These are phyloP conservation scores for Schoenoplectus triqueter DNA, from an alignment of 202 grass and related monocot genomes.

Conservation along the genomic window DNA sequence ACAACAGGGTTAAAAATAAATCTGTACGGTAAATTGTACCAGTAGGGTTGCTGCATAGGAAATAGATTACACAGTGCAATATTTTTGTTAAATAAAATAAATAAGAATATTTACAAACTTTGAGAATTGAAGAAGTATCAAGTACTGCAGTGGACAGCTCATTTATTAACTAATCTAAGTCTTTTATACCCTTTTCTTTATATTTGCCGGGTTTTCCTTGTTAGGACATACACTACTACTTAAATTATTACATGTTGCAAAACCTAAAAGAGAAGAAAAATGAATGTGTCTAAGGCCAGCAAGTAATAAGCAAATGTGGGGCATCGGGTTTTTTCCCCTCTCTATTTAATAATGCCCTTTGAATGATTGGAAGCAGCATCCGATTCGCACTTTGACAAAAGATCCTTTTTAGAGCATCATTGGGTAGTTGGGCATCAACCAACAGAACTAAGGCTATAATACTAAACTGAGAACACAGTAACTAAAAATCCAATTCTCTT, in stretches of 20 bases:
- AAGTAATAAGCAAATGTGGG: not conserved
- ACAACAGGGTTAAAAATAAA: not conserved
- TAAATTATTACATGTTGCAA: not conserved
- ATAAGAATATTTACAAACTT: no score
- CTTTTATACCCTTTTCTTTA: not conserved
- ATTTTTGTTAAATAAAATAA: no score
- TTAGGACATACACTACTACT: not conserved
- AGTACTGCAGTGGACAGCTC: not conserved
- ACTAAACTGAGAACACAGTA: not conserved
- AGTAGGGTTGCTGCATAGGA: not conserved
- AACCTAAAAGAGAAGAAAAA: not conserved
- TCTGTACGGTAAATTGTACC: not conserved
- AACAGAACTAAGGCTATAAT: not conserved
- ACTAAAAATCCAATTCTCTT: not conserved
- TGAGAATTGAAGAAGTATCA: not conserved
- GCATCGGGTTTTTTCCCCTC: not conserved
- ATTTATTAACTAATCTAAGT: not conserved
- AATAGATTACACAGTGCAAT: not conserved
- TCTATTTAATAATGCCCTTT: not conserved
- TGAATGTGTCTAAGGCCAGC: not conserved
- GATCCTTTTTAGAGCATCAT: not conserved
- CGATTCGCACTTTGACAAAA: not conserved
- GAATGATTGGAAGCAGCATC: not conserved
- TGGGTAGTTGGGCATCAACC: not conserved
- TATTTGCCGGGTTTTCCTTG: not conserved